A percentile compares a stretch with the other conserved stretches of the same genome.
These are phyloP conservation scores for Pyrus hybrid DNA, from an alignment of 331 rosid species.

Conservation along the genomic window DNA sequence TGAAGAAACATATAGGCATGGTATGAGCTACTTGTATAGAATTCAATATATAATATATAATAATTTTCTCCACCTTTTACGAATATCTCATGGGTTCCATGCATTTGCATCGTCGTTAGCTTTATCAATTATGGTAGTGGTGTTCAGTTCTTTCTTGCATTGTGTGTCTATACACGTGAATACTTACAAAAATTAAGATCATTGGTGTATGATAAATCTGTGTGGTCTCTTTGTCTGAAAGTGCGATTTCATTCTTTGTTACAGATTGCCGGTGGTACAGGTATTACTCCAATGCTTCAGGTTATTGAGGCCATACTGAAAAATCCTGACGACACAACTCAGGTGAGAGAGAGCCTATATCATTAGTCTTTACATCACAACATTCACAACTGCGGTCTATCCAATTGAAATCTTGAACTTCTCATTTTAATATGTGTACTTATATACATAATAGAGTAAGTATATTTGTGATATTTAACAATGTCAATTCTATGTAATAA, in stretches of 20 bases:
- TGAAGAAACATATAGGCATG: conserved; percentile 98
- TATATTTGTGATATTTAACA: no score
- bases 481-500: neutral
- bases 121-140: neutral
- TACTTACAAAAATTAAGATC: neutral
- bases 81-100: neutral
- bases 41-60: neutral
- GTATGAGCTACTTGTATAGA: conserved; percentile 28
- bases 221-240: neutral
- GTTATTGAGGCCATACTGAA: conserved; percentile 81
- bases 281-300: conserved; percentile 95
- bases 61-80: neutral
- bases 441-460: neutral
- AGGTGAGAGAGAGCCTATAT: conserved; percentile 40
- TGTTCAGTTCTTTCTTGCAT: neutral
- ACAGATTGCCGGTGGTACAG: conserved; percentile 87
- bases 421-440: neutral
- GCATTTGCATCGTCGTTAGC: neutral
- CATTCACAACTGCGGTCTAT: neutral
- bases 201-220: neutral
- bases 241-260: conserved; percentile 8
- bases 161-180: neutral
- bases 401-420: neutral
- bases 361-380: neutral
- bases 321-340: conserved; percentile 78